Evolutionary conservation across 176 grass and related monocot genomes (phyloP).

Genomic region (Hyparrhenia diplandra): DNA sequence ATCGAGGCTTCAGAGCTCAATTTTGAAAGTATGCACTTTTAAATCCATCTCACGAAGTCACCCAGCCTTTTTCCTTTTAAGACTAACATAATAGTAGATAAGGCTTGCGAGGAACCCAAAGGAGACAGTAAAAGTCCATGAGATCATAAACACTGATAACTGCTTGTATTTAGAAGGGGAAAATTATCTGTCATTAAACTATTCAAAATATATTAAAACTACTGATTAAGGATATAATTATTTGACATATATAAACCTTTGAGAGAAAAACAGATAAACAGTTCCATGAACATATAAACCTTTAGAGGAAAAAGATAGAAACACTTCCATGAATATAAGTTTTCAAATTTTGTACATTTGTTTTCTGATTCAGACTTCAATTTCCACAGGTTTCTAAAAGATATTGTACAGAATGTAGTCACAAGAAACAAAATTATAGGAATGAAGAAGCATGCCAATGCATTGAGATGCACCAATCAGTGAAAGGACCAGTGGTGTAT

Average conservation of each 20-base stretch:
- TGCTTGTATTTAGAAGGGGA: conserved; percentile 31
- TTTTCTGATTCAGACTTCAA: not conserved
- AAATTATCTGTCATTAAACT: conserved; percentile 16
- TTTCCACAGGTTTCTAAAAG: not conserved
- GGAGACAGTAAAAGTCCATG: conserved; percentile 86
- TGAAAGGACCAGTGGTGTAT: conserved; percentile 92
- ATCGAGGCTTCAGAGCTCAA: conserved; percentile 80
- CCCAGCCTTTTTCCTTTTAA: conserved; percentile 96
- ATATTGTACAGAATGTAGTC: not conserved
- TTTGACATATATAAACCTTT: too few relatives aligned
- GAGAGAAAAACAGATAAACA: too few relatives aligned
- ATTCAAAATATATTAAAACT: not conserved
- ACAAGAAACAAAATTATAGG: conserved; percentile 7
- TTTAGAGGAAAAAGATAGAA: not conserved
- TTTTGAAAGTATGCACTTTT: conserved; percentile 98
- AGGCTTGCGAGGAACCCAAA: conserved; percentile 92
- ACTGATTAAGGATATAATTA: not conserved
- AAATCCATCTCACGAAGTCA: conserved; percentile 95
- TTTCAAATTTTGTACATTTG: not conserved
- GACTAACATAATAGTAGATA: conserved; percentile 96
- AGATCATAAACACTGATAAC: conserved; percentile 99
- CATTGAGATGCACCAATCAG: conserved; percentile 82
- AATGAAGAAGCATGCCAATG: conserved; percentile 61
- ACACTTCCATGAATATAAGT: not conserved
- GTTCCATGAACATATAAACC: too few relatives aligned